A percentile compares a stretch with the other conserved stretches of the same genome.
phyloP scores from a whole-genome alignment of 2,329 filamentous ascomycete species.

The Cytospora chrysosperma region DNA sequence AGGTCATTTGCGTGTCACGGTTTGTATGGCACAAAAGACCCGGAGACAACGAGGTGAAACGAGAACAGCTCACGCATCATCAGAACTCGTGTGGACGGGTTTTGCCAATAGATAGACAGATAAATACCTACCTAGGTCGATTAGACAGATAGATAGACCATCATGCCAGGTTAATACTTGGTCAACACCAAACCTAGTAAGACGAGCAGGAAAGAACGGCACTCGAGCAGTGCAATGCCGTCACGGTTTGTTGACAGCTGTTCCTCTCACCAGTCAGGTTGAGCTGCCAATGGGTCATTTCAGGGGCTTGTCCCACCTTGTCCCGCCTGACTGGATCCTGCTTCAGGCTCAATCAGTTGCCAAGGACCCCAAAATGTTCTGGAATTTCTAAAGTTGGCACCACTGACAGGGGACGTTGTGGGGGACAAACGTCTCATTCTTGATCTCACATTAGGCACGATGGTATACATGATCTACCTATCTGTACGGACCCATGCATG shows the following conservation, averaged over 20 bases:
- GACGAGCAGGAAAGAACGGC: background rate
- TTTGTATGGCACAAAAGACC: background rate
- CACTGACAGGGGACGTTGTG: no score
- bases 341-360: background rate
- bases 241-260: background rate
- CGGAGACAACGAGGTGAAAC: background rate
- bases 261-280: background rate
- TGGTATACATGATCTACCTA: no score
- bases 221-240: background rate
- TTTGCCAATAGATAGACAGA: conserved; percentile 2
- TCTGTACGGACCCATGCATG: no score
- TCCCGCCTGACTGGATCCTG: background rate
- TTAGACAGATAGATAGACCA: background rate
- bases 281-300: conserved; percentile 6
- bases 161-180: background rate
- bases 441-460: no score
- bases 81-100: background rate
- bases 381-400: background rate
- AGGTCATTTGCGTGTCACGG: conserved; percentile 10
- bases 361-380: background rate
- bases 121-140: background rate
- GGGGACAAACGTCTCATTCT: no score
- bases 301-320: conserved; percentile 3
- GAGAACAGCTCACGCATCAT: conserved; percentile 11
- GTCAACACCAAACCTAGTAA: background rate